Evolutionary conservation across 305 asterid genomes (phyloP).

Genomic region (Rubia tinctorum): DNA sequence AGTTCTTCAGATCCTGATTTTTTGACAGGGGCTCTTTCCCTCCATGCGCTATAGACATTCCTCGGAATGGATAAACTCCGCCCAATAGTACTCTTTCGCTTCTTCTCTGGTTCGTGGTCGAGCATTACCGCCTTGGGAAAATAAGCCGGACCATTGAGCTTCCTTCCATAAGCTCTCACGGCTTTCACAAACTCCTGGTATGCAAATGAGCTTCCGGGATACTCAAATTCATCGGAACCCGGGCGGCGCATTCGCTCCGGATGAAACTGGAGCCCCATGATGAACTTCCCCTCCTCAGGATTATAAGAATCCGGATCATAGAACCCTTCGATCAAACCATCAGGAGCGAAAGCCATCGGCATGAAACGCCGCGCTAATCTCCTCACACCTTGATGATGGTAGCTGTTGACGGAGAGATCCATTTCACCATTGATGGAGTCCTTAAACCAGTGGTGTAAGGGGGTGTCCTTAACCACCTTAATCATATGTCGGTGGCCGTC

Average conservation of each 20-base stretch:
- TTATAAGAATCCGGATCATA: slow-evolving; percentile 81
- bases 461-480: slow-evolving; percentile 46
- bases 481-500: slow-evolving; percentile 77
- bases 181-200: slow-evolving; percentile 90
- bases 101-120: slow-evolving; percentile 51
- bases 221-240: slow-evolving; percentile 64
- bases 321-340: slow-evolving; percentile 83
- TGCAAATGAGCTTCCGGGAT: slow-evolving; percentile 74
- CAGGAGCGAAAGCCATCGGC: slow-evolving; percentile 87
- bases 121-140: slow-evolving; percentile 36
- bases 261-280: slow-evolving; percentile 89
- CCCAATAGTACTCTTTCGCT: slow-evolving; percentile 38
- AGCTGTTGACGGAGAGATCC: slow-evolving; percentile 70
- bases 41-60: slow-evolving; percentile 45
- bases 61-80: slow-evolving; percentile 71
- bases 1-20: slow-evolving; percentile 66
- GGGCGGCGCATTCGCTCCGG: slow-evolving; percentile 71
- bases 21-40: slow-evolving; percentile 24
- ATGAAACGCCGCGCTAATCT: slow-evolving; percentile 70
- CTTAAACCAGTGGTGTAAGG: slow-evolving; percentile 62
- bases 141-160: slow-evolving; percentile 33
- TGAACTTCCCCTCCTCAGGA: slow-evolving; percentile 84
- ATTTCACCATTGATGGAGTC: slow-evolving; percentile 44
- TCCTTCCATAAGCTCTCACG: slow-evolving; percentile 44
- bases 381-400: slow-evolving; percentile 91